Evolutionary conservation across 768 basidiomycete species (phyloP), one percentile per base, ranked within the genome.

Genomic region (Termitomyces sp.): DNA sequence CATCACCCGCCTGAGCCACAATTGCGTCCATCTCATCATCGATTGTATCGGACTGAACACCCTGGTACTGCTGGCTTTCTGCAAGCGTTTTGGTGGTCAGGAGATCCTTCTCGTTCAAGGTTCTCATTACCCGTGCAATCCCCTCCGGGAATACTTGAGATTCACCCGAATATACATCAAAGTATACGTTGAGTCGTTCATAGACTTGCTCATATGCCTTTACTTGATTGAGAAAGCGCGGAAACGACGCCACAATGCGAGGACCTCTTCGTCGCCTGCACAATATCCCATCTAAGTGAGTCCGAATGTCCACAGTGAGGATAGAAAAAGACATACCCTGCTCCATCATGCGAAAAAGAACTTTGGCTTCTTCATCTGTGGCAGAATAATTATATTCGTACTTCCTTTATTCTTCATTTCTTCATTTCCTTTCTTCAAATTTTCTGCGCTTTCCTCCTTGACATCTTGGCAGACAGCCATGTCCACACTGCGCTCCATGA

Each of bases 101-200:
- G 35, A 97, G 73, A 7, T 86, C 82, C 73, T 89, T 81, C 64
- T 84, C 79, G 50, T 88, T 78, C 33, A 95, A 76, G 50, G 80
- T 72, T 47, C 80, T 72, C 61, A 97, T 77, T 0, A 89, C 89
- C 57, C 80, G 79, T 48, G 86, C 82, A 74, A 90, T 89, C 73
- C 79, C 82, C 69, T 83, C 77, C 68, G 85, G 79, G 3, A 84
- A 79, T 23, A 93, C 89, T 69, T 79, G 73, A 69, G 89, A 91
- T 77, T 98, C 95, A 23, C 95, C 95, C 20, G 84, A 87, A 74
- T 97, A 98, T 30, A 88, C 83, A 69, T 97, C 94, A 65, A 97
- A 98, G 60, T 83, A 73, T 57, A 98, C 87, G 69, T 98, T 98
- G 64, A 98, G 74, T 30, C 91, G 82, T 5, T 84, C 87, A 72